Conservation (phyloP, 108 stramenopile species). For the Cyclotella baltica region DNA sequence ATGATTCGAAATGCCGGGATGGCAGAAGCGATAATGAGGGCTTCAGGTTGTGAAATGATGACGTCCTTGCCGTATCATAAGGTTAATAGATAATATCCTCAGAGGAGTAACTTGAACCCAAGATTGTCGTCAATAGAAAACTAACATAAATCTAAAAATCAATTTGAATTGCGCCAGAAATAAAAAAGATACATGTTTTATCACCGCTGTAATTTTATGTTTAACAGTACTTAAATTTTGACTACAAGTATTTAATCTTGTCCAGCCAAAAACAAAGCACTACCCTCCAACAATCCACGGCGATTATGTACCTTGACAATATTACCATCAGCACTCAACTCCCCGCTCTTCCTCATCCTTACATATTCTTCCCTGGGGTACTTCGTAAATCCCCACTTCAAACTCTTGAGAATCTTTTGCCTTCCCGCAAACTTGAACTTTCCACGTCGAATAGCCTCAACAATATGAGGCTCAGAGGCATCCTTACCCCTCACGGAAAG, state of each 20-base stretch:
- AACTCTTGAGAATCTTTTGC: slow-evolving; percentile 98
- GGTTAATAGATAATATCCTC: no score
- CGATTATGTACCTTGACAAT: slow-evolving; percentile 94
- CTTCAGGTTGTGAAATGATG: no score
- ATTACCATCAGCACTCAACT: slow-evolving; percentile 91
- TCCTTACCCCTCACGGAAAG: slow-evolving; percentile 97
- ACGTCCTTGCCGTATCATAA: no score
- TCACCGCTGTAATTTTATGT: not conserved
- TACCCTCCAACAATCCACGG: slow-evolving; percentile 83
- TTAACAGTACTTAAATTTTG: not conserved
- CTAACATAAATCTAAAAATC: no score
- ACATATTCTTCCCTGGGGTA: slow-evolving; percentile 98
- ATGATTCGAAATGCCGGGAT: no score
- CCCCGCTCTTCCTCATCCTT: slow-evolving; percentile 89
- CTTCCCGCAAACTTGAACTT: slow-evolving; percentile 99
- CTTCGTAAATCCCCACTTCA: slow-evolving; percentile 99
- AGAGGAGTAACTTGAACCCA: no score
- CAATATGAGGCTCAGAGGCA: slow-evolving; percentile 84
- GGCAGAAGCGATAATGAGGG: no score
- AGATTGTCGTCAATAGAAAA: no score
- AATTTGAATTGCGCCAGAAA: no score
- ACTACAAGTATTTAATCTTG: slow-evolving; percentile 65
- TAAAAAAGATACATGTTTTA: no score
- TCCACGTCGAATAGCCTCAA: slow-evolving; percentile 99
- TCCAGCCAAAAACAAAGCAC: slow-evolving; percentile 81